Evolutionary conservation across 2,329 filamentous ascomycete genomes (phyloP), one percentile per base, ranked within the genome.

Genomic region (Parastagonospora avenae): DNA sequence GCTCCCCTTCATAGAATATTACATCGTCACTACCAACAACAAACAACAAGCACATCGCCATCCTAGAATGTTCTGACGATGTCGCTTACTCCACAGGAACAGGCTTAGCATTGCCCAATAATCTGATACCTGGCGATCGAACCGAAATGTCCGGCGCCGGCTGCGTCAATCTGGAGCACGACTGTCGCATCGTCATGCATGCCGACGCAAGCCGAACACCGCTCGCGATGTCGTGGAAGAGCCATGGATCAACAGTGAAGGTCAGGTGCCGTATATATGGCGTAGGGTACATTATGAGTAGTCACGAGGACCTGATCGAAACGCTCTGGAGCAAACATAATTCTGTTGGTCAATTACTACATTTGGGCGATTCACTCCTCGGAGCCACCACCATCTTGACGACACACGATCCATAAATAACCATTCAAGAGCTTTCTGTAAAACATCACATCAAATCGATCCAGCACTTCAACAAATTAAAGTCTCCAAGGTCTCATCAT

Each of bases 161-260:
- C 50, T 46, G 57, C 51, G 48, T 54, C 56, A 56, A 50, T 54
- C 54, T 57, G 55, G 46, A 46, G 49, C 47, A 19, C 32, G 42
- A 43, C 24, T 46, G 28, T 30, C 40, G 50, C 53, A 43, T 54
- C 52, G 47, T 59, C 50, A 50, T 52, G 57, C 50, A 45, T 61
- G 59, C 65, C 65, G 65, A 67, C 57, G 58, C 55, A 64, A 66
- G 63, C 65, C 65, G 65, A 62, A 55, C 61, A 46, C 14, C 29
- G 49, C 41, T 47, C 55, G 51, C 56, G 48, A 57, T 48, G 54
- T 55, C 53, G 56, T 60, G 48, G 48, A 52, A 39, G 41, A 44
- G 19, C 52, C 40, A 48, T 46, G 46, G 48, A 38, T 35, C 50
- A 48, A 38, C 44, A 38, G 41, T 50, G 49, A 55, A 36, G 15